phyloP scores from a whole-genome alignment of 306 rosid genomes.

The Spatholobus suberectus region DNA sequence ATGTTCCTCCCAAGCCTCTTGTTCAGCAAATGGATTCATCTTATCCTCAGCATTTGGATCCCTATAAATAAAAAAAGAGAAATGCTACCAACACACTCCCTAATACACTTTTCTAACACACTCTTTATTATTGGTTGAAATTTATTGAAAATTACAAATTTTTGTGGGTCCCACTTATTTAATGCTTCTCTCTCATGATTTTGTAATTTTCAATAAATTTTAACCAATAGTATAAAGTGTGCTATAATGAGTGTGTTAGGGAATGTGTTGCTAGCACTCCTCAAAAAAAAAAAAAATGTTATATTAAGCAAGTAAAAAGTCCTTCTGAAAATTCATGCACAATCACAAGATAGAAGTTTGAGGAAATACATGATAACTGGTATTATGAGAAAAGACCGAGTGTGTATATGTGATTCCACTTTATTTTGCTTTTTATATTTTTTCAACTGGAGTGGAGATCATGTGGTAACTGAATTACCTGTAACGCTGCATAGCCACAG shows the following conservation, averaged over 20 bases:
- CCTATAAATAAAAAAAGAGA: constrained; percentile 58
- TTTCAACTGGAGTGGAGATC: constrained; percentile 23
- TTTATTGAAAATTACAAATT: too few relatives aligned
- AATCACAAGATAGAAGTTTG: constrained; percentile 24
- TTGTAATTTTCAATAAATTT: too few relatives aligned
- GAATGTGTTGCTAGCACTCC: too few relatives aligned
- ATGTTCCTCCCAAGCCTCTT: constrained; percentile 99
- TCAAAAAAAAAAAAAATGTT: constrained; percentile 9
- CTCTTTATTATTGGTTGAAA: too few relatives aligned
- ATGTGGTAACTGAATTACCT: too few relatives aligned
- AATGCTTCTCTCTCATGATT: too few relatives aligned
- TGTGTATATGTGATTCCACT: constrained; percentile 4
- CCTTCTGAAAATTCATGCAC: constrained; percentile 14
- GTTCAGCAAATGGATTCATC: constrained; percentile 93
- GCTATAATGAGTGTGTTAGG: too few relatives aligned
- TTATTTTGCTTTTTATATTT: not conserved
- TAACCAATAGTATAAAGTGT: too few relatives aligned
- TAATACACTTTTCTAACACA: too few relatives aligned
- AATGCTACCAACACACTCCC: too few relatives aligned
- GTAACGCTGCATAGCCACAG: constrained; percentile 63
- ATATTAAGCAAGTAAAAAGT: constrained; percentile 19
- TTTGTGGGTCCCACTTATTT: too few relatives aligned
- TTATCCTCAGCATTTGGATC: constrained; percentile 78
- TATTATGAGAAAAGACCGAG: not conserved
- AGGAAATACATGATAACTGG: constrained; percentile 11